Conservation (phyloP, 169 alveolate species). For the Plasmodium knowlesi region DNA sequence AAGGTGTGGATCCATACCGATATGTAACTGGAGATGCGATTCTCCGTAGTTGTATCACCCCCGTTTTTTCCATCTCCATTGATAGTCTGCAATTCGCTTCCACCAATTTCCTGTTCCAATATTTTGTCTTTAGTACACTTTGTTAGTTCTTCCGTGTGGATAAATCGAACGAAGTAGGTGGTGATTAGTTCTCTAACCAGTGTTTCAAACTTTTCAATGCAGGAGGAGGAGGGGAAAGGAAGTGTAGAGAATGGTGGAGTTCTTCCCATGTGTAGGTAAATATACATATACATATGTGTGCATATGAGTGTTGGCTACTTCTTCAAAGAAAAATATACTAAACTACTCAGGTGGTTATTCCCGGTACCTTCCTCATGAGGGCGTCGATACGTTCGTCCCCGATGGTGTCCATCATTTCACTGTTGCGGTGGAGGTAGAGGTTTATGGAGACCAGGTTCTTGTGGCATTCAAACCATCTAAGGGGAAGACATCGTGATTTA, state of each 20-base stretch:
- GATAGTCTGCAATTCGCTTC: neutral
- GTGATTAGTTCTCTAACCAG: constrained; percentile 57
- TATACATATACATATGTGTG: neutral
- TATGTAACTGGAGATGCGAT: constrained; percentile 44
- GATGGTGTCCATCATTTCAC: constrained; percentile 24
- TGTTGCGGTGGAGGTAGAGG: constrained; percentile 34
- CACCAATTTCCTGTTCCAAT: neutral
- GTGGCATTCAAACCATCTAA: constrained; percentile 58
- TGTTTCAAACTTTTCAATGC: constrained; percentile 18
- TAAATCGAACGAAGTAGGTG: constrained; percentile 41
- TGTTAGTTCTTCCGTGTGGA: constrained; percentile 14
- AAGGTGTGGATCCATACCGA: neutral
- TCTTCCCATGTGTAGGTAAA: neutral
- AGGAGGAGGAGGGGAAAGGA: neutral
- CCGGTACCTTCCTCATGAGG: constrained; percentile 22
- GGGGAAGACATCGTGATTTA: neutral
- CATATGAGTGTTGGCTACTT: neutral
- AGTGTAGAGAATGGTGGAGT: neutral
- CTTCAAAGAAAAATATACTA: neutral
- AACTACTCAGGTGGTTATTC: neutral
- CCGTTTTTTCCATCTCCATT: neutral
- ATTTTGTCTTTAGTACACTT: neutral
- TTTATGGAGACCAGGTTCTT: constrained; percentile 45
- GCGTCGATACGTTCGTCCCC: constrained; percentile 23
- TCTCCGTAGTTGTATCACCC: neutral